Base-by-base conservation (phyloP, 306 rosid species). In the Aeschynomene evenia region DNA sequence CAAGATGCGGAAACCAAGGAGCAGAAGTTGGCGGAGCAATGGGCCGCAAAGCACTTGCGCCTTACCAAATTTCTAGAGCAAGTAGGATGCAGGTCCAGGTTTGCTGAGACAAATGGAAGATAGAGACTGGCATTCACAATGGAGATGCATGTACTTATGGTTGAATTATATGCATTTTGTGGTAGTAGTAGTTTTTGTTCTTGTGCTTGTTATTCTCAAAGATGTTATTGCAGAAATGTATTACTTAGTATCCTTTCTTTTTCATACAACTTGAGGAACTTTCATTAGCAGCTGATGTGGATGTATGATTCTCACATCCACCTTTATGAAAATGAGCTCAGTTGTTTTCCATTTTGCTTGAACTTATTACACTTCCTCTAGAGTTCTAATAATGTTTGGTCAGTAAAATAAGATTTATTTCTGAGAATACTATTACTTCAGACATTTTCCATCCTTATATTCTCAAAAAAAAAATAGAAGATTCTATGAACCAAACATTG, bases 1-100 rank as follows among this genome's bases (percentile, higher is more conserved):
- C 86, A 92, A 74, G 98, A 93, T 52, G 98, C 96, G 9, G 96
- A 93, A 71, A 79, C 82, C 34, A 93, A 93, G 79, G 98, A 93
- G 79, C 98, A 90, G 72, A 93, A 93, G 79, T 48, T 93, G 87
- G 85, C 96, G 58, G 98, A 93, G 58, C 98, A 90, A 80, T 90
- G 97, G 98, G 80, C 89, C 50, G 89, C 96, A 0, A 90, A 88
- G 72, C 98, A 93, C 78, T 23, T 69, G 70, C 87, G 90, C 51
- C 89, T 93, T 10, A 58, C 85, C 0, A 87, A 82, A 75, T 88
- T 93, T 84, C 90, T 93, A 18, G 97, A 90, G 74, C 98, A 90
- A 71, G 72, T 77, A 77, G 93, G 96, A 0, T 83, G 96, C 83
- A 80, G 88, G 63, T 67, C 89, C 20, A 76, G 88, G 90, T 80